Base-by-base conservation (phyloP, 345 rosid genomes). In the Aquilaria malaccensis region DNA sequence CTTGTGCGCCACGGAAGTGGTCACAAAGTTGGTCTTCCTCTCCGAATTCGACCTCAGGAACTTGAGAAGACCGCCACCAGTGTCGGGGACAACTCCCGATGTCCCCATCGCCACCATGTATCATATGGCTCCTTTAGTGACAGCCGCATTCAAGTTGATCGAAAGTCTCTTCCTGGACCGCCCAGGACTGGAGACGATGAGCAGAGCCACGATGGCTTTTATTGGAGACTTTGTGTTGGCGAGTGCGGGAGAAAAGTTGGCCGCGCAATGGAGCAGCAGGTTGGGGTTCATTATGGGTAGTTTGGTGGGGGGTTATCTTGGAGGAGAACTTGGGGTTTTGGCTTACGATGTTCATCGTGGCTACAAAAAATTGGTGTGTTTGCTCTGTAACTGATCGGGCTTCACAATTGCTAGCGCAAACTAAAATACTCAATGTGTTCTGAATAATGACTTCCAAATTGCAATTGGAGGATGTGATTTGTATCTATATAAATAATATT, bases 301-400 rank as follows among this genome's bases (percentile, higher is more conserved):
- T 13, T 50, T 50, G 13, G 7, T 50, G 10, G 54, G 54, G 54
- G 54, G 54, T 50, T n/a, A n/a, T 4, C 2, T 52, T 14, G 32
- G 55, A 52, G 32, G 32, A 52, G 55, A 52, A 52, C 11, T 52
- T 52, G 55, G 55, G 55, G 10, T 22, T 15, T 14, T 52, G 55
- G 55, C 32, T n/a, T 52, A 52, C 15, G 55, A 52, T 52, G 55
- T 52, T 22, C 22, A 22, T 22, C 22, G 22, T 22, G 22, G 22
- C 22, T 22, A 22, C 22, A 22, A 22, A 22, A 22, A 22, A 22
- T 22, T 22, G 22, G 22, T 22, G 22, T 22, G 22, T 22, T 22
- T 22, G 22, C 22, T 22, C 22, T 22, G 22, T 22, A 22, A 22
- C 22, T 22, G 22, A 22, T 22, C 22, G 22, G 22, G 22, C 22